These are phyloP conservation scores for Leccinum truebloodii DNA, from an alignment of 768 basidiomycete species.

Conservation along the genomic window DNA sequence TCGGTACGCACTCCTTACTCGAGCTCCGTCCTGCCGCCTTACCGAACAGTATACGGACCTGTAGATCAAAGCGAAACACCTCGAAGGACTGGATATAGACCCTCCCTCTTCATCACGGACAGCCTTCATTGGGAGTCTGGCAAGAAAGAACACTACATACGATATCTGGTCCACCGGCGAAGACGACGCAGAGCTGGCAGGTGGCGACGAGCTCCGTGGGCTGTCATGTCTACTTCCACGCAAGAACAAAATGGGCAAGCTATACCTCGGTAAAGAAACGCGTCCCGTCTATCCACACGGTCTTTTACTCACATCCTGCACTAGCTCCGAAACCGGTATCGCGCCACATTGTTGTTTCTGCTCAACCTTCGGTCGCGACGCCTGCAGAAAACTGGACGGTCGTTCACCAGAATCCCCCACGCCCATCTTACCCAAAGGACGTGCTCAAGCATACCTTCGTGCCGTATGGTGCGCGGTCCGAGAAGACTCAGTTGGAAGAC, in stretches of 20 bases:
- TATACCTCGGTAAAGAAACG: slow-evolving; percentile 52
- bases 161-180: slow-evolving; percentile 68
- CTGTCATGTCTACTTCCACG: slow-evolving; percentile 68
- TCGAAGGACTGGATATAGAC: slow-evolving; percentile 54
- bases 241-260: slow-evolving; percentile 55
- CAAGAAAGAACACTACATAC: slow-evolving; percentile 54
- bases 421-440: slow-evolving; percentile 59
- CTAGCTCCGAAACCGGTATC: slow-evolving; percentile 62
- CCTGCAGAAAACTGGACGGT: slow-evolving; percentile 15
- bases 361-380: slow-evolving; percentile 41
- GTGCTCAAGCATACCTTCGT: slow-evolving; percentile 63
- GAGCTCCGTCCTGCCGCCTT: background rate
- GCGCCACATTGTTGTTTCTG: slow-evolving; percentile 57
- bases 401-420: slow-evolving; percentile 51
- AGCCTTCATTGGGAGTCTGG: slow-evolving; percentile 48
- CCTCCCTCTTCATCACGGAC: slow-evolving; percentile 41
- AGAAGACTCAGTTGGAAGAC: background rate
- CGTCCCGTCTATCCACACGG: background rate
- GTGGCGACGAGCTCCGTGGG: slow-evolving; percentile 64
- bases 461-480: slow-evolving; percentile 55
- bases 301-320: slow-evolving; percentile 35
- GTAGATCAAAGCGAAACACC: slow-evolving; percentile 66
- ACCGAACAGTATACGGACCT: background rate
- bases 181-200: slow-evolving; percentile 35
- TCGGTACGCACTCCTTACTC: slow-evolving; percentile 46